phyloP scores from a whole-genome alignment of 2,329 filamentous ascomycete species.

The Sporothrix mexicana region DNA sequence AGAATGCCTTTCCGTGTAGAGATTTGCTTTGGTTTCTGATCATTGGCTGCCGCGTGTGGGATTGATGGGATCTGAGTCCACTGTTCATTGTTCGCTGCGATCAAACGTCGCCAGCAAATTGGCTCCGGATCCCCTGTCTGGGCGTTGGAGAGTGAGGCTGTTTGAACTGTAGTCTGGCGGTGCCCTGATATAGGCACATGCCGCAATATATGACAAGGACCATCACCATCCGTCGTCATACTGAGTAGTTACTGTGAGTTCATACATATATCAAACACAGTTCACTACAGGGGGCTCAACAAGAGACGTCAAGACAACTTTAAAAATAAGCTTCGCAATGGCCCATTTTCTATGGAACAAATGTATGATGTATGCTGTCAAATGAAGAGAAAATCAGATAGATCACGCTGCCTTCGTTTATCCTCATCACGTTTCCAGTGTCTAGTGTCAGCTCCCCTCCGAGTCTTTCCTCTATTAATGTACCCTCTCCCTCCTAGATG shows the following conservation, averaged over 20 bases:
- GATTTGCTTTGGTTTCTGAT: neutral
- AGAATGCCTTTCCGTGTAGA: neutral
- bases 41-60: neutral
- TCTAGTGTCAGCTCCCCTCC: neutral
- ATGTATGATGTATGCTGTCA: neutral
- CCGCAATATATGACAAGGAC: neutral
- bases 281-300: neutral
- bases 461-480: neutral
- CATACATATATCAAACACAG: neutral
- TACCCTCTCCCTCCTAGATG: slow-evolving; percentile 58
- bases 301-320: neutral
- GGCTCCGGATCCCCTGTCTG: slow-evolving; percentile 4
- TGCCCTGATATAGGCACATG: neutral
- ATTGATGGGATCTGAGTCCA: neutral
- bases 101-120: slow-evolving; percentile 24
- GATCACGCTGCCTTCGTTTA: neutral
- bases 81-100: neutral
- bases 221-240: neutral
- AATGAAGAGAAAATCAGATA: neutral
- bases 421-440: neutral
- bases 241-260: too few relatives aligned
- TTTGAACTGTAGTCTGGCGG: too few relatives aligned
- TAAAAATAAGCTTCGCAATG: slow-evolving; percentile 1
- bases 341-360: neutral
- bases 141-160: neutral